Evolutionary conservation across 2,329 filamentous ascomycete species (phyloP), one percentile per base, ranked within the genome.

Genomic region (Fusarium globosum): DNA sequence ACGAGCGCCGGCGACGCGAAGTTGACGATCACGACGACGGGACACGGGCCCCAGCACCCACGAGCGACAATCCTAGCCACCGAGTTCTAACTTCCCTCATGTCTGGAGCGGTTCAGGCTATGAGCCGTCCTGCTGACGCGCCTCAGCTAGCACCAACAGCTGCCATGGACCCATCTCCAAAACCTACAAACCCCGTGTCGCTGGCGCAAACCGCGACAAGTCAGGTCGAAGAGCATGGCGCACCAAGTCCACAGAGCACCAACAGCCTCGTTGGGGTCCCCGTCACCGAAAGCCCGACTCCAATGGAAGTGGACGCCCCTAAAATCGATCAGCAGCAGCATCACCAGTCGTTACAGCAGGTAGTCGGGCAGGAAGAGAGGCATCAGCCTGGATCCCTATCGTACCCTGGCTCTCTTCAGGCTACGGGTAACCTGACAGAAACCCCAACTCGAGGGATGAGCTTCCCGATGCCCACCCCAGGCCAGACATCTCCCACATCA

Each of bases 401-500:
- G 5, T 90, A 90, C 69, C 88, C 88, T 2, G 87, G 87, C 6
- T 84, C 86, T 41, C 80, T 88, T 26, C 84, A 87, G 51, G 80
- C 84, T 6, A 81, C 81, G 35, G 77, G 78, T 16, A 80, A 81
- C 61, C 83, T 88, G 76, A 77, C 83, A 43, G 85, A 86, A 42
- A 83, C 86, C 10, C 83, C 85, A 4, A 71, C 80, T 36, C 86
- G 89, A 49, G 87, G 86, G 35, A 87, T 90, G 84, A 91, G 86
- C 76, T 86, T 90, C 72, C 88, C 89, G 13, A 86, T 90, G 83
- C 82, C 86, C 26, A 82, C 83, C 2, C 79, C 74, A 36, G 81
- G 77, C 73, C 86, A 78, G 81, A 85, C 73, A 65, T 86, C 78
- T 76, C 85, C 94, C 11, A 92, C 93, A 1, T 91, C 91, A 33